A percentile compares a stretch with the other conserved stretches of the same genome.
phyloP scores from a whole-genome alignment of 768 basidiomycete species.

The Pluteus cervinus region DNA sequence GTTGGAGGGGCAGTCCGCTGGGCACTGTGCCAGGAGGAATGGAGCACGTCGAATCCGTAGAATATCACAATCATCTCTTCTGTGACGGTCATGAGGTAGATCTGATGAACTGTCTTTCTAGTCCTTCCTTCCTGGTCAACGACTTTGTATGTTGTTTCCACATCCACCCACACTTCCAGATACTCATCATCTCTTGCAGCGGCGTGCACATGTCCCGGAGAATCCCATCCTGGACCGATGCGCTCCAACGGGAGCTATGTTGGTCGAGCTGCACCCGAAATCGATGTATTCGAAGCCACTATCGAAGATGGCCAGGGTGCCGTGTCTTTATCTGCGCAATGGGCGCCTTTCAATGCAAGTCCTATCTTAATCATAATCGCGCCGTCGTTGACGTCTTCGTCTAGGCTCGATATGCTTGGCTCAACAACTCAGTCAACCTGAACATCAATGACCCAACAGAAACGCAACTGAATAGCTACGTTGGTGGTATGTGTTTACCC shows the following conservation, averaged over 20 bases:
- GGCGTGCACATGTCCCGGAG: conserved; percentile 36
- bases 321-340: conserved; percentile 49
- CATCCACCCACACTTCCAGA: background rate
- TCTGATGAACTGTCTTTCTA: conserved; percentile 7
- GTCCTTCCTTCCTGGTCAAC: conserved; percentile 66
- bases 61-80: too few species aligned
- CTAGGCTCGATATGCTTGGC: conserved; percentile 39
- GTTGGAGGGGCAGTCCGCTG: too few species aligned
- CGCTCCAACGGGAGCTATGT: conserved; percentile 46
- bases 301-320: conserved; percentile 24
- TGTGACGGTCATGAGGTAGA: conserved; percentile 43
- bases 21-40: too few species aligned
- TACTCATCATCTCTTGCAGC: conserved; percentile 11
- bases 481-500: conserved; percentile 20
- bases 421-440: conserved; percentile 39
- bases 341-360: conserved; percentile 56
- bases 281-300: conserved; percentile 62
- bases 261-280: conserved; percentile 65
- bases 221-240: conserved; percentile 37
- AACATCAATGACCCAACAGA: conserved; percentile 38
- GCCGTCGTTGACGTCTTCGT: conserved; percentile 15
- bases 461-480: conserved; percentile 33
- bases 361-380: conserved; percentile 24
- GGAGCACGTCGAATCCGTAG: too few species aligned
- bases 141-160: conserved; percentile 23